Evolutionary conservation across 139 green algal species (phyloP).

Genomic region (Closterium sp.): DNA sequence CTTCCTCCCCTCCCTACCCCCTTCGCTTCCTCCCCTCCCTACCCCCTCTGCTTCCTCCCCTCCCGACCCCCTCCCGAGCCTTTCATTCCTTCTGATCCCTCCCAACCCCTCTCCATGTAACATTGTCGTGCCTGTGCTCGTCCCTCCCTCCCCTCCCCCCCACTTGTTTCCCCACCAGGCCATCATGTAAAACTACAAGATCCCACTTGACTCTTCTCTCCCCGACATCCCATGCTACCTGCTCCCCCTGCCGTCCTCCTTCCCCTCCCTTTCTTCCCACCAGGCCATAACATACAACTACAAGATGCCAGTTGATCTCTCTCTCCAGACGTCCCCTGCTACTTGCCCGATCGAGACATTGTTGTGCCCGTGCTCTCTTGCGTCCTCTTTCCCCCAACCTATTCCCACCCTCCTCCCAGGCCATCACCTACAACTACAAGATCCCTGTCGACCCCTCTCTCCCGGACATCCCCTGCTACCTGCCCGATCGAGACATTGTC

Average conservation of each 20-base stretch:
- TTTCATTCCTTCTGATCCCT: no score
- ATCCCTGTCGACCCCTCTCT: neutral
- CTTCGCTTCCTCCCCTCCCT: no score
- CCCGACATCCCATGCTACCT: conserved; percentile 38
- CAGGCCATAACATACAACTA: conserved; percentile 35
- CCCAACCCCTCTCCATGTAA: no score
- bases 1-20: no score
- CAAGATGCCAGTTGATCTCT: neutral
- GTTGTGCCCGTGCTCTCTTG: conserved; percentile 4
- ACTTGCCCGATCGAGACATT: conserved; percentile 17
- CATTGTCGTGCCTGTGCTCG: no score
- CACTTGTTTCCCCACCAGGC: no score
- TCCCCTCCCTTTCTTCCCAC: no score
- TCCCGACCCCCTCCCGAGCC: no score
- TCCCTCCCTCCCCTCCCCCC: neutral
- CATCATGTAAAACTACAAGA: conserved; percentile 15
- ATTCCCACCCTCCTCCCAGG: neutral
- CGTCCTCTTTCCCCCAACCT: no score
- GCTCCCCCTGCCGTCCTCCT: neutral
- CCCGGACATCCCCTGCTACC: conserved; percentile 41
- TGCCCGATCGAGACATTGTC: conserved; percentile 35
- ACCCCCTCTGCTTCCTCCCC: neutral
- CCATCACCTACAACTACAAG: conserved; percentile 31
- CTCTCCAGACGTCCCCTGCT: conserved; percentile 35
- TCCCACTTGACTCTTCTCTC: neutral